Evolutionary conservation across 176 grass and related monocot species (phyloP).

Genomic region (Rhipidocladum racemiflorum): DNA sequence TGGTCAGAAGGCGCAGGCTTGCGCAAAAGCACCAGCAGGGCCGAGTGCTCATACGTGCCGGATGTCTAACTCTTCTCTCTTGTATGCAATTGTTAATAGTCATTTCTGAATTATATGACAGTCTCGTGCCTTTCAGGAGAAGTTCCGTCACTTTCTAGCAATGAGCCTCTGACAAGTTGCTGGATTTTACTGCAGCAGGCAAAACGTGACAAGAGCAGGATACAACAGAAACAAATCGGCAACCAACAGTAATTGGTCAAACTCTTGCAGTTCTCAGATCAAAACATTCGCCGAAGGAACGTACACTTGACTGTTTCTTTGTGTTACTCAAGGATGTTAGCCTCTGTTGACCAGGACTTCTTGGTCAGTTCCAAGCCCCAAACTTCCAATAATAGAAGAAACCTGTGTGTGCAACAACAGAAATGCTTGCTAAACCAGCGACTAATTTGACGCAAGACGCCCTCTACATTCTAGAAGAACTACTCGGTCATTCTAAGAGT

Average conservation of each 20-base stretch:
- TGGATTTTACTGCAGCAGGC: not conserved
- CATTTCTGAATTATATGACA: slow-evolving; percentile 4
- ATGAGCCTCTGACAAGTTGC: not conserved
- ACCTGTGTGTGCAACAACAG: not conserved
- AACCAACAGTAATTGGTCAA: not conserved
- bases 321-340: not conserved
- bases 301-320: not conserved
- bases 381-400: slow-evolving; percentile 8
- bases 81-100: not conserved
- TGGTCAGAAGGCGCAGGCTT: slow-evolving; percentile 2
- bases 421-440: not conserved
- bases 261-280: not conserved
- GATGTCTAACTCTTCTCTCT: not conserved
- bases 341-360: slow-evolving; percentile 1
- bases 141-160: not conserved
- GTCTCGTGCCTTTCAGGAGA: not conserved
- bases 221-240: not conserved
- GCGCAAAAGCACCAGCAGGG: not conserved
- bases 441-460: not conserved
- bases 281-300: not conserved
- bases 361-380: not conserved
- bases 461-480: not conserved
- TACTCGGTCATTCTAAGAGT: not conserved
- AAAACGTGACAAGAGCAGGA: not conserved
- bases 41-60: not conserved